A percentile compares a stretch with the other conserved stretches of the same genome.
These are phyloP conservation scores for Orychophragmus violaceus DNA, from an alignment of 345 rosid species.

Conservation along the genomic window DNA sequence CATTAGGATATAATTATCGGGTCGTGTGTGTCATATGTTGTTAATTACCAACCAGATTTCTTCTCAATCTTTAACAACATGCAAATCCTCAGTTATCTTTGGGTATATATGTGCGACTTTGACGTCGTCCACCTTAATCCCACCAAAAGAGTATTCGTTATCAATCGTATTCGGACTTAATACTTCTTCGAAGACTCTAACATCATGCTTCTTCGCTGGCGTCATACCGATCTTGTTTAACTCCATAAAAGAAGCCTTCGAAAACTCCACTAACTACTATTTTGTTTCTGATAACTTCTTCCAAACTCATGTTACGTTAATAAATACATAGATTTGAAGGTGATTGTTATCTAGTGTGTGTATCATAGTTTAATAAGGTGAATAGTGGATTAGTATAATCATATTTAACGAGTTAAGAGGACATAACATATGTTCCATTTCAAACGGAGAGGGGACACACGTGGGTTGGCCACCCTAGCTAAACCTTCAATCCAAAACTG, in stretches of 20 bases:
- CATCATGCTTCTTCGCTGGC: neutral
- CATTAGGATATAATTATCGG: no score
- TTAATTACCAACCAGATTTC: neutral
- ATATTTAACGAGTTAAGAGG: constrained; percentile 18
- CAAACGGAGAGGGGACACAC: constrained; percentile 37
- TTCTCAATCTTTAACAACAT: neutral
- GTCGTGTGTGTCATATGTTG: neutral
- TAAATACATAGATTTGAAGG: neutral
- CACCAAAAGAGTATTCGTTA: neutral
- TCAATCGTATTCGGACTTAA: neutral
- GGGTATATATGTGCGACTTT: neutral
- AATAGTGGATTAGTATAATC: neutral
- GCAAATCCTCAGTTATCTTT: neutral
- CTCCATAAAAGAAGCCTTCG: no score
- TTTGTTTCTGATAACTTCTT: neutral
- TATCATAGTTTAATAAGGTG: neutral
- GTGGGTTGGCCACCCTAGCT: constrained; percentile 31
- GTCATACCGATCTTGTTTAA: no score
- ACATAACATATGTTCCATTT: constrained; percentile 31
- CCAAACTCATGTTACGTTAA: neutral
- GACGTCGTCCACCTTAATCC: neutral
- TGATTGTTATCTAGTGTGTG: neutral
- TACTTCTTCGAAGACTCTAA: neutral
- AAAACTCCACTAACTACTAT: neutral
- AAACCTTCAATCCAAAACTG: constrained; percentile 20